A percentile compares a stretch with the other conserved stretches of the same genome.
Conservation (phyloP, 306 rosid species). For the Prunus kanzakura region DNA sequence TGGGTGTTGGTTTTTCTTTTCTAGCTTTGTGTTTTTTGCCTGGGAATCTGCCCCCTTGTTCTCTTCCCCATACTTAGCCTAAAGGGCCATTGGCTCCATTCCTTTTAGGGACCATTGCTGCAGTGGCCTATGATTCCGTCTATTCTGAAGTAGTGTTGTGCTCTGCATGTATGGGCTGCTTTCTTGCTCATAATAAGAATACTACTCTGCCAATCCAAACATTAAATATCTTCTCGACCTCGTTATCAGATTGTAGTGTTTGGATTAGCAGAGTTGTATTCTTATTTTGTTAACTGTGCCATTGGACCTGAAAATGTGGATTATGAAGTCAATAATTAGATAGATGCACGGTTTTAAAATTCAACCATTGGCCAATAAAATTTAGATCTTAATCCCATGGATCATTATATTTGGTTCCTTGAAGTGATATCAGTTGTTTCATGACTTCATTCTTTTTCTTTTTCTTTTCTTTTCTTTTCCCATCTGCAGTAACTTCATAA, state of each 20-base stretch:
- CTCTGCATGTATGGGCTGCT: background rate
- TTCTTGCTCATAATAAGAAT: background rate
- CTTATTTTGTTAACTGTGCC: background rate
- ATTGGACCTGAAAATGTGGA: background rate
- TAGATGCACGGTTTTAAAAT: background rate
- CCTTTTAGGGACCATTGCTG: background rate
- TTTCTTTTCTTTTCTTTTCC: background rate
- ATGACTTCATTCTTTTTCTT: background rate
- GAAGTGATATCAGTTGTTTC: background rate
- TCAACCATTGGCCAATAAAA: background rate
- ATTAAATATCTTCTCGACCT: background rate
- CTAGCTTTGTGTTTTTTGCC: background rate
- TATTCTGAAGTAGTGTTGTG: background rate
- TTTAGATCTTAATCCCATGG: background rate
- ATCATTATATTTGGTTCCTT: background rate
- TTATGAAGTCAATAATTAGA: background rate
- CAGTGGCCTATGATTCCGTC: background rate
- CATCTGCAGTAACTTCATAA: background rate
- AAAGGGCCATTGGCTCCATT: background rate
- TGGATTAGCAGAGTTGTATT: background rate
- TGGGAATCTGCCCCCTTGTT: background rate
- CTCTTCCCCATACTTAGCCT: background rate
- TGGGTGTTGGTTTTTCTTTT: background rate
- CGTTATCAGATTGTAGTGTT: background rate
- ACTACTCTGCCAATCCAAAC: background rate